A percentile compares a stretch with the other conserved stretches of the same genome.
phyloP scores from a whole-genome alignment of 805 yeast species.

The Torulaspora indica region DNA sequence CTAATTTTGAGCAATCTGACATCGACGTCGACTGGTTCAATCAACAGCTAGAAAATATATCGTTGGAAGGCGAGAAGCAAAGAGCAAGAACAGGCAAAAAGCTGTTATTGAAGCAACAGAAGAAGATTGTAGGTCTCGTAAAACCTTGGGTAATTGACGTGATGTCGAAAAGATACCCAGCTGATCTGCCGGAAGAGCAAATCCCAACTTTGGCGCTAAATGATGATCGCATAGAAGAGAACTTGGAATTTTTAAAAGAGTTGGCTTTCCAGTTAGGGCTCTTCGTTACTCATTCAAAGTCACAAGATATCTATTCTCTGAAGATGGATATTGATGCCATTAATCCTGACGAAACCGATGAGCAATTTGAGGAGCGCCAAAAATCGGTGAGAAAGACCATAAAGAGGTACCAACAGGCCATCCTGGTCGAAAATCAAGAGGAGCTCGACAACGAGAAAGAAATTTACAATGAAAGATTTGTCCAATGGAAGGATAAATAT shows the following conservation, averaged over 20 bases:
- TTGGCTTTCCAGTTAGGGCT: slow-evolving; percentile 66
- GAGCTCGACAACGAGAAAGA: slow-evolving; percentile 48
- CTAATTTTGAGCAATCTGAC: slow-evolving; percentile 77
- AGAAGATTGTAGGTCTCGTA: slow-evolving; percentile 56
- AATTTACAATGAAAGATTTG: slow-evolving; percentile 68
- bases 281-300: slow-evolving; percentile 58
- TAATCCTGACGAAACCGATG: slow-evolving; percentile 60
- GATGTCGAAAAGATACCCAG: slow-evolving; percentile 31
- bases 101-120: slow-evolving; percentile 65
- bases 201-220: slow-evolving; percentile 46
- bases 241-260: slow-evolving; percentile 56
- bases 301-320: slow-evolving; percentile 52
- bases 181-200: slow-evolving; percentile 41
- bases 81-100: slow-evolving; percentile 63
- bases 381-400: slow-evolving; percentile 48
- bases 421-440: slow-evolving; percentile 53
- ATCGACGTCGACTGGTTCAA: slow-evolving; percentile 90
- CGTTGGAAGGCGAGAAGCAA: slow-evolving; percentile 64
- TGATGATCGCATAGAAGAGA: slow-evolving; percentile 37
- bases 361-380: slow-evolving; percentile 54
- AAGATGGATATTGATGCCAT: slow-evolving; percentile 71
- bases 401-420: slow-evolving; percentile 61
- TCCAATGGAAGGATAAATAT: slow-evolving; percentile 79
- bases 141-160: slow-evolving; percentile 46
- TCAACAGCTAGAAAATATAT: slow-evolving; percentile 72